Evolutionary conservation across 352 stramenopile species (phyloP), one percentile per base, ranked within the genome.

Genomic region (Phytopythium cucurbitacearum): DNA sequence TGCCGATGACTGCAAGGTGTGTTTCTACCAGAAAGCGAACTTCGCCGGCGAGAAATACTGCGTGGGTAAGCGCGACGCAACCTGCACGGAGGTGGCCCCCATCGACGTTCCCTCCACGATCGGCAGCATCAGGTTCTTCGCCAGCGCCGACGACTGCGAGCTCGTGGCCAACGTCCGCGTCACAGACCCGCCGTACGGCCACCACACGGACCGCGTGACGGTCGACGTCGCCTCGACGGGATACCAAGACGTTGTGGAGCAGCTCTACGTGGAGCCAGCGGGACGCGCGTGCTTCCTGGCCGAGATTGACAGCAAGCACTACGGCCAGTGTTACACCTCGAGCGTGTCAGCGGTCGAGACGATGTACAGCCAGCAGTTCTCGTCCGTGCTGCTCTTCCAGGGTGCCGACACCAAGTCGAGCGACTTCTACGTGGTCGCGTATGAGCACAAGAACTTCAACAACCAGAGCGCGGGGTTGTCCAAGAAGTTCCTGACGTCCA

Each of bases 211-310:
- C 36, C 44, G 60, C 12, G 41, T 76, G 15, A 64, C 53, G 5
- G 42, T 48, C 15, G 64, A 77, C 45, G 53, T 71, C 8, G 36
- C 40, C 0, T 58, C 69, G 55, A 78, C 73, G 15, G 67, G 64
- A 13, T 76, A 71, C 53, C 34, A 66, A 11, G 42, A 65, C 10
- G 63, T 65, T 10, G 67, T 73, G 16, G 56, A 73, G 57, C 59
- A 83, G 60, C 13, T 80, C 0, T 80, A 74, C 46, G 73, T 83
- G 5, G 73, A 80, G 56, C 57, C 65, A 40, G 67, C 69, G n/a
- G 72, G 72, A 28, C 51, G 57, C 7, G 72, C 62, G 5, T 83
- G 73, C 43, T 71, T 76, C 38, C 52, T 73, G 7, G 69, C 69
- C 1, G 44, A 37, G 3, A 48, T 57, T 10, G 39, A 41, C 2